Evolutionary conservation across 1,284 basidiomycete species (phyloP), one percentile per base, ranked within the genome.

Genomic region (Fistulina hepatica): DNA sequence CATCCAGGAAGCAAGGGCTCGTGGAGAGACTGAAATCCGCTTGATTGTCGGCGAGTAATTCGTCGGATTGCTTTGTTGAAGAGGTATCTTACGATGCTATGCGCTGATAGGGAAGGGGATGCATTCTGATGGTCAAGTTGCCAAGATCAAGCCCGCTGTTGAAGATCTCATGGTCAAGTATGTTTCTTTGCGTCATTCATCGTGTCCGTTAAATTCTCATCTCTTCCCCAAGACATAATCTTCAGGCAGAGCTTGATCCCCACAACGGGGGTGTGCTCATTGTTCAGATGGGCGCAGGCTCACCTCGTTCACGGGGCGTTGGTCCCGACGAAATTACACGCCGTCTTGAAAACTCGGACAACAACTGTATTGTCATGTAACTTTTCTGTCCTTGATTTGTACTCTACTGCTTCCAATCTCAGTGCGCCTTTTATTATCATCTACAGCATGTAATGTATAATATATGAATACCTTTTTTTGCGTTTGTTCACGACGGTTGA

Each of bases 101-200:
- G 4, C 49, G 12, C 42, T n/a, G n/a, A n/a, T n/a, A 66, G 78
- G 79, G 6, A 86, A 90, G 59, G 93, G 93, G 10, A 64, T 93
- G 15, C 94, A 98, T 58, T 93, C 89, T 19, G 61, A 71, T 34
- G 73, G 76, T 20, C 80, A 83, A 39, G 69, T 77, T 10, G 81
- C 88, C 2, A 95, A 95, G 61, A 75, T 97, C 55, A 93, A 88
- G 54, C 94, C 94, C 15, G 93, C 92, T 3, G 83, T 98, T 34
- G 85, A 86, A 55, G 79, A 85, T 34, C 63, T 97, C 40, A 88
- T 93, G 76, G 67, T 70, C 44, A 84, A 82, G 81, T 85, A 47
- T 21, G 21, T 16, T 3, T 24, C 21, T 24, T 9, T 36, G 15
- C 22, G 22, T n/a, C 15, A 6, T 25, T 19, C 23, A 16, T 23